Conservation (phyloP, 306 rosid genomes). For the Mimosa bimucronata region DNA sequence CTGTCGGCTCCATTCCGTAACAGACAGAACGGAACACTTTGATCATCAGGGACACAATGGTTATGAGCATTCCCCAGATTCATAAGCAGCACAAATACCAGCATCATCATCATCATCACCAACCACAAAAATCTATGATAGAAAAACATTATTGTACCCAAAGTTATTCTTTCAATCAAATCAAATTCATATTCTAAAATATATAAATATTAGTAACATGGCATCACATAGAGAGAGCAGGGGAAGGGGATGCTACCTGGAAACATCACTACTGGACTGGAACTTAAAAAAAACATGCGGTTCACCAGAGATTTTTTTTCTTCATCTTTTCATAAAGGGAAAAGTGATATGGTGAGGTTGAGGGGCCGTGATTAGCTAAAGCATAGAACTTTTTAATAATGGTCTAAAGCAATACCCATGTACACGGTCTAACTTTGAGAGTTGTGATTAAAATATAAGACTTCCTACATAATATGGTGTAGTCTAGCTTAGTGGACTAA, state of each 20-base stretch:
- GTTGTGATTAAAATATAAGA: neutral
- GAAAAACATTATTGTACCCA: neutral
- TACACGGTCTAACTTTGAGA: neutral
- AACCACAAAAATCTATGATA: neutral
- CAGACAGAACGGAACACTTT: slow-evolving; percentile 41
- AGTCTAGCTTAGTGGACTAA: neutral
- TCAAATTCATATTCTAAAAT: neutral
- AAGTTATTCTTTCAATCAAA: neutral
- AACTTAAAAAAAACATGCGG: too few species aligned
- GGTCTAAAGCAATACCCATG: neutral
- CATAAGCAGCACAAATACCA: neutral
- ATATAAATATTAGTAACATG: neutral
- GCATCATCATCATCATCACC: neutral
- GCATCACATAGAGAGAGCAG: neutral
- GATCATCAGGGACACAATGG: slow-evolving; percentile 4
- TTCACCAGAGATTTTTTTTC: too few species aligned
- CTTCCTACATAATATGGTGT: neutral
- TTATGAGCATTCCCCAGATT: neutral
- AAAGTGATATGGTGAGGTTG: neutral
- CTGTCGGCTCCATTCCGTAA: neutral
- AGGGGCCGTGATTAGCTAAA: neutral
- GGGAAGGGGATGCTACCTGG: neutral
- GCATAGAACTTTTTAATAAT: too few species aligned
- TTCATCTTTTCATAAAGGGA: neutral
- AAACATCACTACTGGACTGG: too few species aligned